Conservation (phyloP, 148 eudicot genomes). For the Fagopyrum tataricum region DNA sequence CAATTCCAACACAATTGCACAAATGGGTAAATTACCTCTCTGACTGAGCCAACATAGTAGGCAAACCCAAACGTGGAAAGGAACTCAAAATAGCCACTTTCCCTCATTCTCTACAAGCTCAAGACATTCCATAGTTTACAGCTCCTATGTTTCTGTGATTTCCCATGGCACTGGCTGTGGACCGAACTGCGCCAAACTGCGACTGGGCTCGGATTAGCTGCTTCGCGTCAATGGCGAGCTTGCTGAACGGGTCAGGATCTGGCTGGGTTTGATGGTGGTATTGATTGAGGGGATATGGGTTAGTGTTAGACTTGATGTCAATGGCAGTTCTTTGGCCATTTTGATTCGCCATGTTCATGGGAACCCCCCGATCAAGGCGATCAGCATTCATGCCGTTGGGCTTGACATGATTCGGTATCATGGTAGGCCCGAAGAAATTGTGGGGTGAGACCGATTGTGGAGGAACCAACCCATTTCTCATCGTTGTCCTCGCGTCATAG, state of each 20-base stretch:
- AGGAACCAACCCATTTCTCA: constrained; percentile 24
- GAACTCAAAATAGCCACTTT: neutral
- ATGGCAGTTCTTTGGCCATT: neutral
- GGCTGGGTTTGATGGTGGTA: neutral
- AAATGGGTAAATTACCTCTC: too few species aligned
- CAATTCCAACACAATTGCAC: constrained; percentile 7
- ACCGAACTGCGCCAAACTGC: constrained; percentile 1
- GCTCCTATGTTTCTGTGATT: neutral
- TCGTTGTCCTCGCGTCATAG: constrained; percentile 28
- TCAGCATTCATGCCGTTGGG: neutral
- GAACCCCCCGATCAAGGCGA: neutral
- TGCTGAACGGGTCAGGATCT: neutral
- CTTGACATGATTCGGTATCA: constrained; percentile 6
- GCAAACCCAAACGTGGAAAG: neutral
- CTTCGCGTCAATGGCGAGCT: constrained; percentile 4
- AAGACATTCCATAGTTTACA: constrained; percentile 11
- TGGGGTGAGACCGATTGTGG: constrained; percentile 41
- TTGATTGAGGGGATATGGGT: constrained; percentile 6
- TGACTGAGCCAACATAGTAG: neutral
- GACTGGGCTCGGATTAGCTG: constrained; percentile 8
- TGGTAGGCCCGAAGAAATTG: constrained; percentile 26
- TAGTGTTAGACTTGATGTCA: constrained; percentile 9
- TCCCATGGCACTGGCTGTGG: constrained; percentile 9
- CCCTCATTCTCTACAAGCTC: neutral
- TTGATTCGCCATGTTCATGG: constrained; percentile 12